Base-by-base conservation (phyloP, 352 stramenopile genomes). In the Phytopythium oedochilum region DNA sequence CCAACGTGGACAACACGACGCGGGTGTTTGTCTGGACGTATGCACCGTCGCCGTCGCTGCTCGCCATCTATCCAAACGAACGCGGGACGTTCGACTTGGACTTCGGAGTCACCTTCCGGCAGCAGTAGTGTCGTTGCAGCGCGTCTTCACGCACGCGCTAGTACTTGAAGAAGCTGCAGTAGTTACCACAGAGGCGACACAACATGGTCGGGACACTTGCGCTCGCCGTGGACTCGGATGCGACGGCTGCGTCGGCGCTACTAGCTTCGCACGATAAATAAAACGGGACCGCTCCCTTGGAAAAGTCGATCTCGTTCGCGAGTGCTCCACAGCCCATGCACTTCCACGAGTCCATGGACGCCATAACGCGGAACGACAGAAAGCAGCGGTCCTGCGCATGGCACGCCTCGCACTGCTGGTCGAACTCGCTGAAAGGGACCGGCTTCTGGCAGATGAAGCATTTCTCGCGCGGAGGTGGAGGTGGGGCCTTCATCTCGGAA, bases 331-430 rank as follows among this genome's bases (percentile, higher is more conserved):
- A 94, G 38, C 81, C 78, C 75, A 90, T 82, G 60, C 83, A 94
- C 49, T 92, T 92, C 81, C 81, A 94, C 38, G 78, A 68, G 47
- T 88, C 77, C 68, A 88, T 83, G 2, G 73, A 72, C 25, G 73
- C 55, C 25, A 94, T 68, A 11, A 74, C 75, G 51, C 75, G 71
- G 38, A 91, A 91, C 29, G 79, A 92, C 22, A 92, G 55, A 38
- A 92, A 94, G 48, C 83, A 92, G 14, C 83, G 70, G 40, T 92
- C 80, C 44, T 89, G 62, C n/a, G 70, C 60, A 57, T 94, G 83
- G 5, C 75, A 71, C 3, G 74, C 70, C 26, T 69, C 66, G 51
- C 83, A 94, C 18, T 64, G 63, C 29, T 85, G 61, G 45, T 84
- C 74, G 6, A 90, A 66, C 49, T 92, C 79, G 36, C 65, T 64